A percentile compares a stretch with the other conserved stretches of the same genome.
Evolutionary conservation across 1,284 basidiomycete genomes (phyloP).

Genomic region (Calocybe gambosa): DNA sequence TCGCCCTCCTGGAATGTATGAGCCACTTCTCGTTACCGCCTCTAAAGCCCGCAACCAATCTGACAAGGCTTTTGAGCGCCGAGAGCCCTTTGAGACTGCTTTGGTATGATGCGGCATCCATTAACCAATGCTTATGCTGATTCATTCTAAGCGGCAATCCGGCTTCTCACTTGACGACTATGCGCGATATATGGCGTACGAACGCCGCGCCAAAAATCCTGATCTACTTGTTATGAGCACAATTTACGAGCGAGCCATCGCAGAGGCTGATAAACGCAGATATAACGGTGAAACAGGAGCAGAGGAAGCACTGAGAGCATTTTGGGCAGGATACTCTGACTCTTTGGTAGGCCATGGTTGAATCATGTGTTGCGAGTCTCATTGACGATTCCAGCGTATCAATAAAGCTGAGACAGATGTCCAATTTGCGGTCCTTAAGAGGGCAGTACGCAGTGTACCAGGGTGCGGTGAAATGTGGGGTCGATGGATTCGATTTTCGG

Average conservation of each 20-base stretch:
- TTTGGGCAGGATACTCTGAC: slow-evolving; percentile 64
- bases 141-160: slow-evolving; percentile 32
- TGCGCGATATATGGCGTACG: slow-evolving; percentile 57
- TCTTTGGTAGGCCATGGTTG: slow-evolving; percentile 32
- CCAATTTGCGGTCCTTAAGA: slow-evolving; percentile 37
- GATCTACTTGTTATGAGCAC: slow-evolving; percentile 55
- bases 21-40: slow-evolving; percentile 65
- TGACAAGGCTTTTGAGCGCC: slow-evolving; percentile 52
- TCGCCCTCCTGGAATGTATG: slow-evolving; percentile 71
- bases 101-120: slow-evolving; percentile 38
- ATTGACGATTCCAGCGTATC: slow-evolving; percentile 35
- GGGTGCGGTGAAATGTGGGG: slow-evolving; percentile 69
- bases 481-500: slow-evolving; percentile 63
- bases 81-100: slow-evolving; percentile 54
- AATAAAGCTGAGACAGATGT: slow-evolving; percentile 35
- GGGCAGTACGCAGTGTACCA: slow-evolving; percentile 64
- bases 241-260: slow-evolving; percentile 75
- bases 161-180: slow-evolving; percentile 54
- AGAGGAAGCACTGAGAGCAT: slow-evolving; percentile 51
- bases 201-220: slow-evolving; percentile 58
- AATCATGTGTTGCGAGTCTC: slow-evolving; percentile 2
- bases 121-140: slow-evolving; percentile 3
- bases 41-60: slow-evolving; percentile 63
- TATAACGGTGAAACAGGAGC: slow-evolving; percentile 46
- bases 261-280: slow-evolving; percentile 56